Percentiles rank a stretch among this genome's conserved stretches.
These are phyloP conservation scores for Spathaspora boniae DNA, from an alignment of 805 yeast genomes.

Conservation along the genomic window DNA sequence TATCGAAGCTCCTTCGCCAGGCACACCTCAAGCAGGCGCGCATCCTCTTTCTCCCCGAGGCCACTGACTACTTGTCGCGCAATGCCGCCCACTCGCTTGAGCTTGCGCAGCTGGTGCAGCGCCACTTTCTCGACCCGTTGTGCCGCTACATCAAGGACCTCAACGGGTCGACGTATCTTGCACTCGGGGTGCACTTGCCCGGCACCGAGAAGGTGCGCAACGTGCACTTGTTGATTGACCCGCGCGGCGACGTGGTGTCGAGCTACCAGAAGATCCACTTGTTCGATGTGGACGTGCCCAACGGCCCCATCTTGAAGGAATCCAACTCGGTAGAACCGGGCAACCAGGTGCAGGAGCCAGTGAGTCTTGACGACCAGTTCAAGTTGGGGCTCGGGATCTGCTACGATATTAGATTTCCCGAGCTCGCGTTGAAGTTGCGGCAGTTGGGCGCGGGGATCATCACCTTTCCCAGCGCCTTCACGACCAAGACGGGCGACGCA, in stretches of 20 bases:
- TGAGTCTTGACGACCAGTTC: slow-evolving; percentile 36
- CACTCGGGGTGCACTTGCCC: slow-evolving; percentile 90
- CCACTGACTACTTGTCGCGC: slow-evolving; percentile 80
- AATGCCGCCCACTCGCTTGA: slow-evolving; percentile 61
- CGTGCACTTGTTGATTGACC: slow-evolving; percentile 65
- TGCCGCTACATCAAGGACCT: slow-evolving; percentile 12
- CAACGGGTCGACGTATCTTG: slow-evolving; percentile 54
- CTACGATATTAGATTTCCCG: slow-evolving; percentile 87
- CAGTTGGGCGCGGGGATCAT: slow-evolving; percentile 70
- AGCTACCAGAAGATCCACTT: slow-evolving; percentile 84
- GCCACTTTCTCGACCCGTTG: slow-evolving; percentile 12
- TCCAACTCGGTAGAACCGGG: slow-evolving; percentile 85
- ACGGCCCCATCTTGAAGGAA: slow-evolving; percentile 80
- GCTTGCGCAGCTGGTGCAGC: slow-evolving; percentile 38
- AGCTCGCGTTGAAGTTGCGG: slow-evolving; percentile 63
- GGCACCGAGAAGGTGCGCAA: slow-evolving; percentile 51
- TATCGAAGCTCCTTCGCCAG: slow-evolving; percentile 52
- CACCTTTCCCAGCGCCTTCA: slow-evolving; percentile 90
- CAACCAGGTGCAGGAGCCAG: slow-evolving; percentile 43
- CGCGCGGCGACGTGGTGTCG: slow-evolving; percentile 60
- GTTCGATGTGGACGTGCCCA: slow-evolving; percentile 79
- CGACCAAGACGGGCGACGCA: slow-evolving; percentile 83
- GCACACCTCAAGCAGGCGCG: slow-evolving; percentile 63
- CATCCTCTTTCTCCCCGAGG: slow-evolving; percentile 87
- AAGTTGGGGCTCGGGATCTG: slow-evolving; percentile 73